These are phyloP conservation scores for Cephaloascus fragrans DNA, from an alignment of 805 yeast genomes.

Conservation along the genomic window DNA sequence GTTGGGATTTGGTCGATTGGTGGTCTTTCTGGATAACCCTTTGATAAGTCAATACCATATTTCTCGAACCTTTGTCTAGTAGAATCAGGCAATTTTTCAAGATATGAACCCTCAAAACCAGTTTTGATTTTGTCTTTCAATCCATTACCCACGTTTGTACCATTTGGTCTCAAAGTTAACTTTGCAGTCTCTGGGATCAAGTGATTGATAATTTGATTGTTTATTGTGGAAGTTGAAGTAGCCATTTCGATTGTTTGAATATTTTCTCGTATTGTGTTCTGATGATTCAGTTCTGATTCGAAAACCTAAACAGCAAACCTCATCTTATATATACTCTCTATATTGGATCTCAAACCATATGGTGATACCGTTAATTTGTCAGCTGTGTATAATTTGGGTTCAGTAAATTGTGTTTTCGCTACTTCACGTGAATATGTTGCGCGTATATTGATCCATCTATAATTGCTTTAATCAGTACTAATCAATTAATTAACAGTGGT, in stretches of 20 bases:
- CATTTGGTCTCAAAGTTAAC: background rate
- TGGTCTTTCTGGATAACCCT: conserved; percentile 31
- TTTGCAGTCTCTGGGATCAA: background rate
- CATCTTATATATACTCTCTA: background rate
- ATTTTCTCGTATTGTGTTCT: background rate
- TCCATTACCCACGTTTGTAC: background rate
- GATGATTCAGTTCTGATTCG: background rate
- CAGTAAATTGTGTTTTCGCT: background rate
- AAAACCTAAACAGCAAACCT: background rate
- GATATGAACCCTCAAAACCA: conserved; percentile 2
- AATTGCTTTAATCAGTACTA: too few species aligned
- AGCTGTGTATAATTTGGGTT: too few species aligned
- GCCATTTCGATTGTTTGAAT: background rate
- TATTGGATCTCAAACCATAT: background rate
- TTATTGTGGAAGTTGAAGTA: background rate
- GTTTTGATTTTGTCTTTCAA: background rate
- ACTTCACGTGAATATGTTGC: background rate
- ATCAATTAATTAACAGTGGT: background rate
- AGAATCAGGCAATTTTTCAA: conserved; percentile 10
- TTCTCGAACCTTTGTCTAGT: conserved; percentile 19
- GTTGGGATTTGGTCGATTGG: conserved; percentile 19
- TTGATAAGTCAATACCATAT: conserved; percentile 22
- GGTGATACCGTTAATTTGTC: background rate
- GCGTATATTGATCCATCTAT: background rate
- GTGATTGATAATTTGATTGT: background rate